Evolutionary conservation across 2,329 filamentous ascomycete genomes (phyloP).

Genomic region (Periconia macrospinosa): DNA sequence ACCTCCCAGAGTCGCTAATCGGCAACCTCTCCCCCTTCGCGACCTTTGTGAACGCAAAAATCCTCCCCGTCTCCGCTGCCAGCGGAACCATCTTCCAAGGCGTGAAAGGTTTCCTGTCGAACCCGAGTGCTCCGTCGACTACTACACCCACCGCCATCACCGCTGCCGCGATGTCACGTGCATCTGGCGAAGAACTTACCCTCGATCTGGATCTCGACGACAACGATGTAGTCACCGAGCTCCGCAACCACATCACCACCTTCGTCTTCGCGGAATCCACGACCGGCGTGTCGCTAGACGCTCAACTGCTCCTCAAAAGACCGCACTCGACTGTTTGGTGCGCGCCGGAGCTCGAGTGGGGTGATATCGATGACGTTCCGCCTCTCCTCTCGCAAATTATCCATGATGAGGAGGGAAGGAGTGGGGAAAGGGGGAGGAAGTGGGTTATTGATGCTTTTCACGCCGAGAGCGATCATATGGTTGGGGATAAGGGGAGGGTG

Average conservation of each 20-base stretch:
- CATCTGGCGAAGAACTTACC: background rate
- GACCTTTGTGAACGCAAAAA: slow-evolving; percentile 25
- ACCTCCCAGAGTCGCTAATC: slow-evolving; percentile 29
- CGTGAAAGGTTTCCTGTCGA: slow-evolving; percentile 11
- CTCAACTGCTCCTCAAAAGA: slow-evolving; percentile 28
- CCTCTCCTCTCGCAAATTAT: slow-evolving; percentile 25
- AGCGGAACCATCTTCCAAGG: slow-evolving; percentile 21
- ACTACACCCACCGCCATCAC: slow-evolving; percentile 2
- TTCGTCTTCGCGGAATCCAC: slow-evolving; percentile 29
- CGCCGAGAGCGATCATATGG: slow-evolving; percentile 29
- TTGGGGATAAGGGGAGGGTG: slow-evolving; percentile 27
- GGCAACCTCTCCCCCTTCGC: slow-evolving; percentile 24
- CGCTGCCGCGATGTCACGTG: background rate
- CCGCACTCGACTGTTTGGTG: slow-evolving; percentile 26
- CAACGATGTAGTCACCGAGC: slow-evolving; percentile 20
- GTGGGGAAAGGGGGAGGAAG: slow-evolving; percentile 5
- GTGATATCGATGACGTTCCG: slow-evolving; percentile 28
- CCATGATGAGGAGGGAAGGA: slow-evolving; percentile 12
- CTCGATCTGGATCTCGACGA: slow-evolving; percentile 16
- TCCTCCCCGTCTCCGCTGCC: slow-evolving; percentile 23
- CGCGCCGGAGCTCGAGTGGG: slow-evolving; percentile 16
- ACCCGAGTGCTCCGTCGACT: slow-evolving; percentile 4
- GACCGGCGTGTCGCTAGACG: slow-evolving; percentile 30
- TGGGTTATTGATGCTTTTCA: slow-evolving; percentile 32
- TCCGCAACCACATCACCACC: slow-evolving; percentile 22